Evolutionary conservation across 306 rosid genomes (phyloP), one percentile per base, ranked within the genome.

Genomic region (Betula pendula): DNA sequence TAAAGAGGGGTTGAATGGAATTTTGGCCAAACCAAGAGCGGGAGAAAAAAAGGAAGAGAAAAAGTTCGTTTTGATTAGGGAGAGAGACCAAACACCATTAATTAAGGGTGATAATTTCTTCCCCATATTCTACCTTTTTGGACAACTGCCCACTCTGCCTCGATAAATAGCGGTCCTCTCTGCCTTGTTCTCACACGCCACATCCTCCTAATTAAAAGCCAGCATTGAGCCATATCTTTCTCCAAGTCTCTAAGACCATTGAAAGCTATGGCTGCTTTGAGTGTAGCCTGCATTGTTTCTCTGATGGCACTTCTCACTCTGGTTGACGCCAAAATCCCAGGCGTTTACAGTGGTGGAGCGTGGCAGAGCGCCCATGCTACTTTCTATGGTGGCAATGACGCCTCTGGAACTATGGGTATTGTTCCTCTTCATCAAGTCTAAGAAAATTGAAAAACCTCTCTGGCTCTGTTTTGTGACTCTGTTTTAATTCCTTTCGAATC

Each of bases 341-440:
- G 93, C 14, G 82, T 65, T 33, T 85, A 82, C 90, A 0, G 81
- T 40, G 86, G 82, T 8, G 89, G 86, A 6, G 77, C 58, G 1
- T 93, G 98, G 98, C 80, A 93, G 68, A 82, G 1, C 17, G 98
- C 98, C 1, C 98, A 93, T 56, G 98, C 98, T 31, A 93, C 98
- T 0, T 93, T 93, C 91, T 93, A 93, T 62, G 98, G 98, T 0
- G 98, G 95, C 47, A 83, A 80, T 53, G 96, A 91, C 62, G 98
- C 98, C 81, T 85, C 98, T 4, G 98, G 98, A 63, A 93, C 98
- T 45, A 93, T 93, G 98, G 96, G 97, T 89, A 81, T 17, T 35
- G 2, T 45, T 29, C 35, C 20, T 8, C 62, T 40, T 52, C 45
- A 8, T 72, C 17, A 20, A n/a, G 20, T 7, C n/a, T 40, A 72